Base-by-base conservation (phyloP, 352 stramenopile genomes). In the Pythium guiyangense region DNA sequence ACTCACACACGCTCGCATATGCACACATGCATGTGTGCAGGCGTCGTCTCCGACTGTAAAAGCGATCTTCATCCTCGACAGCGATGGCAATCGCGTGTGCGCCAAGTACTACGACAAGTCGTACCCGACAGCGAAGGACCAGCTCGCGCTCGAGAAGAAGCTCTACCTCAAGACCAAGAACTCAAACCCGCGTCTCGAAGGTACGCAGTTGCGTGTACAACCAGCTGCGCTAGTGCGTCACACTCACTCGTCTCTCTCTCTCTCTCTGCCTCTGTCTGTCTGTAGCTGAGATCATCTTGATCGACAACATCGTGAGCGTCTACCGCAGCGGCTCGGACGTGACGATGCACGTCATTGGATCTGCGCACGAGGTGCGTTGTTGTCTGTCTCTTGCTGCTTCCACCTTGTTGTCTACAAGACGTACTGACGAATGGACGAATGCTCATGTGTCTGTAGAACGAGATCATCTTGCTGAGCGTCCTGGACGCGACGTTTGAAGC, bases 31-130 rank as follows among this genome's bases (percentile, higher is more conserved):
- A n/a, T n/a, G n/a, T 22, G 29, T 50, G n/a, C n/a, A 93, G 84
- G 69, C 66, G 53, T 61, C 74, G 39, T 86, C 80, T 67, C 86
- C 86, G 27, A 85, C 77, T 54, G 84, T 96, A 46, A 94, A 93
- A 71, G 86, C 84, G 57, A 94, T 96, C 62, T 94, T 94, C 64
- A 73, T 96, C 34, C 62, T 96, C 55, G 86, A 92, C 69, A 92
- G 73, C 58, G 88, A 97, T 53, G 88, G 88, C 56, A 93, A 86
- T 57, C 86, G 88, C 56, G 76, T 97, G 60, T 93, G 87, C 54
- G 86, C 88, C 68, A 97, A 97, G 79, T 96, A 96, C 77, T 97
- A 96, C 56, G 86, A 96, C 69, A 90, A 91, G 68, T 87, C 81
- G 64, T 94, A 94, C 64, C 81, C 81, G 59, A 82, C 84, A 22